Evolutionary conservation across 1,139 yeast genomes (phyloP).

Genomic region (Sugiyamaella paludigena): DNA sequence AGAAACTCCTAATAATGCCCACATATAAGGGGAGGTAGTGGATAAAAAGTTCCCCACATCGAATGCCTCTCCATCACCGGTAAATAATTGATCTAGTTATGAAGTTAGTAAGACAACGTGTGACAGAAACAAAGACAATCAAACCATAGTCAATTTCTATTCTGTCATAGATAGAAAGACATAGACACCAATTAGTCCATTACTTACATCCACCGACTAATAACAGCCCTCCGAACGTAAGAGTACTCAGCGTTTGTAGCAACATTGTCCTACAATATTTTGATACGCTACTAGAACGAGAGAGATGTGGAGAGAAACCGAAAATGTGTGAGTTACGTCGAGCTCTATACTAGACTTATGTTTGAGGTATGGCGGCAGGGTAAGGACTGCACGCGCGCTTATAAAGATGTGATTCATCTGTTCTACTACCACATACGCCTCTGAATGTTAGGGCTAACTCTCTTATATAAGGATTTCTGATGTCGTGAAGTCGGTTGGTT

Average conservation of each 20-base stretch:
- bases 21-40: constrained; percentile 89
- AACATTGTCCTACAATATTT: not conserved
- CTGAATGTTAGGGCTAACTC: no score
- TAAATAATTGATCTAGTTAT: constrained; percentile 67
- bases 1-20: constrained; percentile 95
- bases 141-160: not conserved
- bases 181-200: not conserved
- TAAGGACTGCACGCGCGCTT: no score
- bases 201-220: constrained; percentile 33
- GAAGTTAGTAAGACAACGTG: not conserved
- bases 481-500: no score
- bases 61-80: constrained; percentile 87
- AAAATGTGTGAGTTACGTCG: no score
- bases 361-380: no score
- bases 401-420: no score
- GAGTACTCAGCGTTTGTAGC: constrained; percentile 5
- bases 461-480: no score
- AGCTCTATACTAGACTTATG: no score
- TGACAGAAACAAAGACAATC: not conserved
- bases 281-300: no score
- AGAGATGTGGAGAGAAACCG: no score
- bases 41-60: constrained; percentile 85
- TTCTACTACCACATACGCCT: no score
- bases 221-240: constrained; percentile 14
- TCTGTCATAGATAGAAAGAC: not conserved